Evolutionary conservation across 139 green algal genomes (phyloP).

Genomic region (Volvox africanus): DNA sequence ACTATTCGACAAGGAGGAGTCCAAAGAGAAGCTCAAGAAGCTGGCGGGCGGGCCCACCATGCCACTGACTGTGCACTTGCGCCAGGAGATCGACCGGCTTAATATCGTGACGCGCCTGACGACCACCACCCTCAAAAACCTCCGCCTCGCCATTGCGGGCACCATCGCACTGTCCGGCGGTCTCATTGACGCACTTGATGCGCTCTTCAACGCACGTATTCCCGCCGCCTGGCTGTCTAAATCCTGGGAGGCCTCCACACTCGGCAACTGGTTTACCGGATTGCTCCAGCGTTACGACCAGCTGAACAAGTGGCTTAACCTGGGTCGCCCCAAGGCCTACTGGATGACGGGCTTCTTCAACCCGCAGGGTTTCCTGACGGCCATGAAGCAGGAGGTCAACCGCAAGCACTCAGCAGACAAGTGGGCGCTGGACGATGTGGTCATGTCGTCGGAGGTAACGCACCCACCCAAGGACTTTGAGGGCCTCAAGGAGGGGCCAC

Average conservation of each 20-base stretch:
- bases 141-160: constrained; percentile 91
- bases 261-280: constrained; percentile 92
- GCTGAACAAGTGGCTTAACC: constrained; percentile 92
- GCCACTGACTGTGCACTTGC: constrained; percentile 93
- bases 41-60: constrained; percentile 80
- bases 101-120: constrained; percentile 77
- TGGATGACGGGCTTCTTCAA: constrained; percentile 98
- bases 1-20: constrained; percentile 90
- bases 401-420: constrained; percentile 91
- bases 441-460: constrained; percentile 91
- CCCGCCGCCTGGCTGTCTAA: constrained; percentile 86
- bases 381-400: constrained; percentile 94
- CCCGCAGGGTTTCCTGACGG: constrained; percentile 93
- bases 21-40: constrained; percentile 89
- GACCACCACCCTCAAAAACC: constrained; percentile 71
- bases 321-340: constrained; percentile 89
- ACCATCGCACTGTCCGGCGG: constrained; percentile 88
- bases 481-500: constrained; percentile 80
- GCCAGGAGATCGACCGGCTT: constrained; percentile 94
- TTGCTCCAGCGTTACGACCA: constrained; percentile 92
- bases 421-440: constrained; percentile 96
- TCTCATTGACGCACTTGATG: constrained; percentile 87
- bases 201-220: constrained; percentile 91
- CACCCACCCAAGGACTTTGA: constrained; percentile 90
- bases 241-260: constrained; percentile 81